phyloP scores from a whole-genome alignment of 495 filamentous ascomycete genomes.

The Hypoxylon perforatum region DNA sequence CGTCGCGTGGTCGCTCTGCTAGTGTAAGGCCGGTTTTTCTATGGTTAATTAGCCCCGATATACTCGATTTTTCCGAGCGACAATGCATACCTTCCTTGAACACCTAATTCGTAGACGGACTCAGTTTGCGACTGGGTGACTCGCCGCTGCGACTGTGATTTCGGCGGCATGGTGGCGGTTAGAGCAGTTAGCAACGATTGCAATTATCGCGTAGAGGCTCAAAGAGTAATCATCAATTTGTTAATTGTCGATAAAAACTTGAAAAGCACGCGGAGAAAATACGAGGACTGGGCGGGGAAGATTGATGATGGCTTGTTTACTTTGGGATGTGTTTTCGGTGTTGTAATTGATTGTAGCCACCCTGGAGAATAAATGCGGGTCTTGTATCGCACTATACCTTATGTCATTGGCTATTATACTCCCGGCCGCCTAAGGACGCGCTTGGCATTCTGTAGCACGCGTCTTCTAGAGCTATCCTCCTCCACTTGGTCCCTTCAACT shows the following conservation, averaged over 20 bases:
- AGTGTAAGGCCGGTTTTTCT: slow-evolving; percentile 86
- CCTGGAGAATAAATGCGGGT: slow-evolving; percentile 20
- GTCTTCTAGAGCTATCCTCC: slow-evolving; percentile 16
- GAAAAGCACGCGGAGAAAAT: slow-evolving; percentile 11
- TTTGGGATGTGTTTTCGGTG: slow-evolving; percentile 23
- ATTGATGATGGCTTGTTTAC: slow-evolving; percentile 30
- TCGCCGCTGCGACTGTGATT: slow-evolving; percentile 51
- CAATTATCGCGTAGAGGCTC: not conserved
- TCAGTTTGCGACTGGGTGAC: slow-evolving; percentile 52
- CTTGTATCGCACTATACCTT: not conserved
- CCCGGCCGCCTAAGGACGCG: slow-evolving; percentile 8
- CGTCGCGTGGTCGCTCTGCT: slow-evolving; percentile 85
- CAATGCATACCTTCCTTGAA: slow-evolving; percentile 58
- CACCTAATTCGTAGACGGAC: slow-evolving; percentile 61
- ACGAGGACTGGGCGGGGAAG: slow-evolving; percentile 25
- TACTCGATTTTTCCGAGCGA: not conserved
- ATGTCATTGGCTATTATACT: slow-evolving; percentile 12
- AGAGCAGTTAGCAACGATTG: not conserved
- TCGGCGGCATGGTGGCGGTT: slow-evolving; percentile 30
- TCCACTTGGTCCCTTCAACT: not conserved
- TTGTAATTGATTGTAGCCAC: slow-evolving; percentile 21
- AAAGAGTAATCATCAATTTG: slow-evolving; percentile 14
- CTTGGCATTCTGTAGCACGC: slow-evolving; percentile 22
- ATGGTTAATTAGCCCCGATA: slow-evolving; percentile 21
- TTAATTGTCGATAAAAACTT: not conserved